Conservation (phyloP, 495 filamentous ascomycete genomes). For the Penicillium bialowiezense region DNA sequence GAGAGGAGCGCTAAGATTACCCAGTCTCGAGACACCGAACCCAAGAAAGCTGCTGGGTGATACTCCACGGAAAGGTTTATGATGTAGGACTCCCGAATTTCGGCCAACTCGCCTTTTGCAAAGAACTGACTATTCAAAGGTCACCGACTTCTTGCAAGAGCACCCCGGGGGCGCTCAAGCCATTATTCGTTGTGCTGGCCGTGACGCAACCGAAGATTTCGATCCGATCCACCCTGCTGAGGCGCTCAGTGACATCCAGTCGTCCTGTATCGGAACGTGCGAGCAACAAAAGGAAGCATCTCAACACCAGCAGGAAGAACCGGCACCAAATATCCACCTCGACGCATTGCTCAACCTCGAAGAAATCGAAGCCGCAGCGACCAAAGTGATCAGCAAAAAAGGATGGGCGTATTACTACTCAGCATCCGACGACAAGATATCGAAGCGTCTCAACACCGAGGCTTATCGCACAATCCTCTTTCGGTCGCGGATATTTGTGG, state of each 20-base stretch:
- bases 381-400: constrained; percentile 53
- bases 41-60: constrained; percentile 5
- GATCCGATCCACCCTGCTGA: background rate
- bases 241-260: background rate
- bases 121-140: background rate
- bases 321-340: background rate
- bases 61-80: constrained; percentile 8
- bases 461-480: constrained; percentile 56
- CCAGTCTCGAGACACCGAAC: constrained; percentile 4
- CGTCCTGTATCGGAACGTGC: background rate
- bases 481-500: constrained; percentile 66
- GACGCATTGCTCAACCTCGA: constrained; percentile 18
- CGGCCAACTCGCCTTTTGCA: no score
- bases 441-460: constrained; percentile 45
- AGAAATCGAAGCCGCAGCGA: constrained; percentile 65
- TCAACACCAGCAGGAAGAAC: no score
- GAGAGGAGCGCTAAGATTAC: no score
- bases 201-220: constrained; percentile 50
- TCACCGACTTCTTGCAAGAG: constrained; percentile 42
- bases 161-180: constrained; percentile 67
- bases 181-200: constrained; percentile 63
- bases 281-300: background rate
- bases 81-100: background rate
- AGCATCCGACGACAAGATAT: constrained; percentile 66
- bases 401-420: constrained; percentile 72